phyloP scores from a whole-genome alignment of 2,329 filamentous ascomycete species.

The Paecilomyces dactylethromorphus region DNA sequence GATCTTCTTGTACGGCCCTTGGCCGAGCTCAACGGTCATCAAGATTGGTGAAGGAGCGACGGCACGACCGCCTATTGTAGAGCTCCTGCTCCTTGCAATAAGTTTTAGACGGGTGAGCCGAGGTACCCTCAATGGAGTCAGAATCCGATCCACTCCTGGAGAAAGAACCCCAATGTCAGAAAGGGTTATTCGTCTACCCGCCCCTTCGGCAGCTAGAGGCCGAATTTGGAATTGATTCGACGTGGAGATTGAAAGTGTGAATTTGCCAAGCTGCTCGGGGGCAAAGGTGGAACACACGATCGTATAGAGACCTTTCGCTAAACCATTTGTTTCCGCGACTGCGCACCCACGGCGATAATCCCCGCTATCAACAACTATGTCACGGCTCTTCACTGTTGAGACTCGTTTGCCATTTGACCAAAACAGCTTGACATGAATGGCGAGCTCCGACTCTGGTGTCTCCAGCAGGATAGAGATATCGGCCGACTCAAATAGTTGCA shows the following conservation, averaged over 20 bases:
- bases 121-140: slow-evolving; percentile 43
- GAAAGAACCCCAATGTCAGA: slow-evolving; percentile 43
- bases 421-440: slow-evolving; percentile 78
- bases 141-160: slow-evolving; percentile 47
- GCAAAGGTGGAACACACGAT: slow-evolving; percentile 90
- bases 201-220: slow-evolving; percentile 64
- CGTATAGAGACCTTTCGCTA: slow-evolving; percentile 73
- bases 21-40: slow-evolving; percentile 65
- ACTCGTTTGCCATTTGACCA: slow-evolving; percentile 70
- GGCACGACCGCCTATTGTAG: slow-evolving; percentile 29
- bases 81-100: slow-evolving; percentile 44
- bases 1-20: slow-evolving; percentile 60
- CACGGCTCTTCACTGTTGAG: slow-evolving; percentile 60
- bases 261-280: slow-evolving; percentile 66
- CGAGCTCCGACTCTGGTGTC: slow-evolving; percentile 58
- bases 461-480: slow-evolving; percentile 69
- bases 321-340: slow-evolving; percentile 53
- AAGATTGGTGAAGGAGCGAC: slow-evolving; percentile 51
- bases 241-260: slow-evolving; percentile 68
- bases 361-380: slow-evolving; percentile 76
- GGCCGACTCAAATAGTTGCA: slow-evolving; percentile 51
- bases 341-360: slow-evolving; percentile 80
- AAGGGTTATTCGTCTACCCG: slow-evolving; percentile 60
- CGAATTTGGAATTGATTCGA: slow-evolving; percentile 47
- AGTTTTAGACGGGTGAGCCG: slow-evolving; percentile 59